Evolutionary conservation across 495 filamentous ascomycete genomes (phyloP).

Genomic region (Pyrenula aspistea): DNA sequence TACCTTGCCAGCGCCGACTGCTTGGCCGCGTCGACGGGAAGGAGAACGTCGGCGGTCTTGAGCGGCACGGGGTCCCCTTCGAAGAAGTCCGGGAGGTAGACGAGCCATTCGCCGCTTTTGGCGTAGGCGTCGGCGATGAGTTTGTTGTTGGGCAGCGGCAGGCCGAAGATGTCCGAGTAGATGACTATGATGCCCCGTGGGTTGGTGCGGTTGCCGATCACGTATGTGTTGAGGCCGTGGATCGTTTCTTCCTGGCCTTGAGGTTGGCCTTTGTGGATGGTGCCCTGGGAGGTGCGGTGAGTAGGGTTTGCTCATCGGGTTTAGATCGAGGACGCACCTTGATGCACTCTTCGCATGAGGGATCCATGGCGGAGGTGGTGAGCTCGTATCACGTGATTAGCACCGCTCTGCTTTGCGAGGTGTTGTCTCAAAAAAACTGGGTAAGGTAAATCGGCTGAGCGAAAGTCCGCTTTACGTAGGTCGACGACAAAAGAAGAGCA

Average conservation of each 20-base stretch:
- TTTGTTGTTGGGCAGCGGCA: conserved; percentile 23
- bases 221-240: conserved; percentile 26
- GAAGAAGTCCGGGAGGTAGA: conserved; percentile 29
- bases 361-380: neutral
- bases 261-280: conserved; percentile 25
- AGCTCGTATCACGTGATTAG: too few relatives aligned
- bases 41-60: conserved; percentile 21
- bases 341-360: conserved; percentile 4
- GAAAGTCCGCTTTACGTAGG: too few relatives aligned
- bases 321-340: neutral
- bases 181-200: conserved; percentile 23
- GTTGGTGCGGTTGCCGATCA: conserved; percentile 24
- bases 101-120: conserved; percentile 25
- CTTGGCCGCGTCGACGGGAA: conserved; percentile 26
- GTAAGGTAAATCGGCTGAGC: neutral
- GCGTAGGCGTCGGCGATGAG: conserved; percentile 33
- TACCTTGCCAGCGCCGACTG: conserved; percentile 24
- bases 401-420: neutral
- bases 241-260: conserved; percentile 22
- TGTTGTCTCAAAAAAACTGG: neutral
- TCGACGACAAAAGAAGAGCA: too few relatives aligned
- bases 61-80: conserved; percentile 25
- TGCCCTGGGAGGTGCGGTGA: conserved; percentile 14
- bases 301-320: neutral
- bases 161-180: conserved; percentile 29